Conservation (phyloP, 768 basidiomycete species). For the Suillus clintonianus region DNA sequence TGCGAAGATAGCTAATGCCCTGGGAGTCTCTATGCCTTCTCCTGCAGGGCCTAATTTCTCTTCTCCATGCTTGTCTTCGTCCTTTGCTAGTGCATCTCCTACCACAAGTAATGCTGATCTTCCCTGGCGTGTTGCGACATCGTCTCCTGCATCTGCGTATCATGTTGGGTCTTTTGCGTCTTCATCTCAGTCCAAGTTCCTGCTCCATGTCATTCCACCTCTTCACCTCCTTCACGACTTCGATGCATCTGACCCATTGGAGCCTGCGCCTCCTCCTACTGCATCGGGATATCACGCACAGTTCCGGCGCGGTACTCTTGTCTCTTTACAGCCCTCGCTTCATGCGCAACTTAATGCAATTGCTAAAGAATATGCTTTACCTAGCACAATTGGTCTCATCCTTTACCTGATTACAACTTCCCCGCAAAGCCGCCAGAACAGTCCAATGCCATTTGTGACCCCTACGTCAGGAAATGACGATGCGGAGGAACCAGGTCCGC, state of each 20-base stretch:
- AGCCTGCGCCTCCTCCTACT: slow-evolving; percentile 51
- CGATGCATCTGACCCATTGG: slow-evolving; percentile 40
- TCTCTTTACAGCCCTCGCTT: slow-evolving; percentile 82
- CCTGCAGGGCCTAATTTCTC: slow-evolving; percentile 44
- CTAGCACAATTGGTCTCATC: slow-evolving; percentile 79
- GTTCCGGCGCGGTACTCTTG: slow-evolving; percentile 81
- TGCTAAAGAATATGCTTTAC: slow-evolving; percentile 90
- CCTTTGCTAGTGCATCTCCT: slow-evolving; percentile 16
- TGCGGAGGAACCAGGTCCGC: slow-evolving; percentile 67
- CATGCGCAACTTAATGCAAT: slow-evolving; percentile 84
- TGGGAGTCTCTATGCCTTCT: slow-evolving; percentile 76
- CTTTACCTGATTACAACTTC: slow-evolving; percentile 70
- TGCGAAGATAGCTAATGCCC: slow-evolving; percentile 82
- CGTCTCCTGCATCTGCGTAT: slow-evolving; percentile 43
- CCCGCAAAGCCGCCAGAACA: slow-evolving; percentile 17
- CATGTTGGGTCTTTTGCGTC: slow-evolving; percentile 36
- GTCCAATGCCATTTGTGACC: slow-evolving; percentile 19
- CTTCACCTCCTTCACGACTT: slow-evolving; percentile 67
- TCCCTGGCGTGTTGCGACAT: slow-evolving; percentile 52
- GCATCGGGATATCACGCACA: slow-evolving; percentile 80
- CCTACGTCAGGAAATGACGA: slow-evolving; percentile 29
- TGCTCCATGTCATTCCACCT: slow-evolving; percentile 86
- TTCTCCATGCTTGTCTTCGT: slow-evolving; percentile 11
- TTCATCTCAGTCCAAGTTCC: slow-evolving; percentile 58
- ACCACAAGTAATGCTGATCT: slow-evolving; percentile 30